Conservation (phyloP, 2,329 filamentous ascomycete genomes). For the Verticillium albo-atrum region DNA sequence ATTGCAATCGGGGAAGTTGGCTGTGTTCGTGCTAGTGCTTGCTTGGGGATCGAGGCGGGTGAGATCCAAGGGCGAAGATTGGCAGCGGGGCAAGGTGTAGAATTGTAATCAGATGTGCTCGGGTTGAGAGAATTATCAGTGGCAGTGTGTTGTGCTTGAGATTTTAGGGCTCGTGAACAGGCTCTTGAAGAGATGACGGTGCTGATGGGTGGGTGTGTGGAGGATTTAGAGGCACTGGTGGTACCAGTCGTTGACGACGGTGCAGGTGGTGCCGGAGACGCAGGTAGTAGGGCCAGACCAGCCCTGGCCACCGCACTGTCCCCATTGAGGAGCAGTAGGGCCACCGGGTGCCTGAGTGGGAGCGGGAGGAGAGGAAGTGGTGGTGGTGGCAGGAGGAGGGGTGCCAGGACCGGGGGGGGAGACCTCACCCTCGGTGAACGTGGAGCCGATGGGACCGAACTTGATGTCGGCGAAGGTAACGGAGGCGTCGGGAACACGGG, state of each 20-base stretch:
- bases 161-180: neutral
- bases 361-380: neutral
- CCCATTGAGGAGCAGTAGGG: constrained; percentile 20
- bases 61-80: neutral
- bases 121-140: neutral
- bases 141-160: neutral
- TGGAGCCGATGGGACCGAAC: constrained; percentile 51
- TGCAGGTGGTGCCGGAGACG: constrained; percentile 28
- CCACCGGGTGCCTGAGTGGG: constrained; percentile 7
- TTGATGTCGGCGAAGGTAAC: constrained; percentile 49
- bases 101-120: neutral
- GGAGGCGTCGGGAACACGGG: constrained; percentile 37
- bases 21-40: neutral
- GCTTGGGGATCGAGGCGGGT: neutral
- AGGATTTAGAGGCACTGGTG: constrained; percentile 26
- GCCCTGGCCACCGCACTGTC: constrained; percentile 31
- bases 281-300: constrained; percentile 32
- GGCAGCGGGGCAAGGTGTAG: neutral
- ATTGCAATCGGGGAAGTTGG: neutral
- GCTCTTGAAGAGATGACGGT: neutral
- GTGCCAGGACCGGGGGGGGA: neutral
- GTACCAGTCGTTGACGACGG: constrained; percentile 32
- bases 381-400: neutral
- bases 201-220: neutral
- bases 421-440: constrained; percentile 26